Evolutionary conservation across 257 asterid species (phyloP).

Genomic region (Euphrasia confusa): DNA sequence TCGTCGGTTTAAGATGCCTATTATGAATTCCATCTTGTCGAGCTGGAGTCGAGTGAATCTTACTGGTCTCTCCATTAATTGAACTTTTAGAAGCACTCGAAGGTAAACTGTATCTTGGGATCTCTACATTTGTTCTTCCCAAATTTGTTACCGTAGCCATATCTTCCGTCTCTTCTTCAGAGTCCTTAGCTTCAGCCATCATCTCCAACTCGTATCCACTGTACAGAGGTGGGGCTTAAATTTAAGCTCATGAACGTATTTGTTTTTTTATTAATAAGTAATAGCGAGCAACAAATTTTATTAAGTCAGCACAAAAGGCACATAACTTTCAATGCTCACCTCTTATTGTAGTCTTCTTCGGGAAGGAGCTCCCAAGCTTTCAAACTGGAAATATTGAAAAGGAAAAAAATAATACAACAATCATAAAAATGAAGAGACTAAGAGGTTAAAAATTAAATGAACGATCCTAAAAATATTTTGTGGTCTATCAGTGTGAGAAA

Average conservation of each 20-base stretch:
- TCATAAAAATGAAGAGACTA: background rate
- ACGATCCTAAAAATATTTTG: background rate
- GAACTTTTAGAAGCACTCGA: slow-evolving; percentile 31
- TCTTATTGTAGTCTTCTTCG: slow-evolving; percentile 61
- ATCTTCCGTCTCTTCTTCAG: slow-evolving; percentile 78
- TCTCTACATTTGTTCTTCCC: slow-evolving; percentile 34
- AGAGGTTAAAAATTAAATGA: slow-evolving; percentile 8
- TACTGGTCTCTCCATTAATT: slow-evolving; percentile 29
- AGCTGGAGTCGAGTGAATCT: slow-evolving; percentile 25
- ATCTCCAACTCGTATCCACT: slow-evolving; percentile 81
- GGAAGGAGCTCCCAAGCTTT: slow-evolving; percentile 89
- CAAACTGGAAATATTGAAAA: slow-evolving; percentile 44
- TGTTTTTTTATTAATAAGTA: background rate
- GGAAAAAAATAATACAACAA: background rate
- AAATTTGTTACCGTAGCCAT: slow-evolving; percentile 25
- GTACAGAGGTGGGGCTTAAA: slow-evolving; percentile 13
- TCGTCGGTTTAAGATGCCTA: slow-evolving; percentile 29
- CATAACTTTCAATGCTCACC: slow-evolving; percentile 39
- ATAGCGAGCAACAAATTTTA: slow-evolving; percentile 1
- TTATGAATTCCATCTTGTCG: slow-evolving; percentile 25
- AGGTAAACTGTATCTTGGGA: slow-evolving; percentile 28
- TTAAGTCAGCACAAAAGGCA: background rate
- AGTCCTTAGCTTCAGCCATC: slow-evolving; percentile 89
- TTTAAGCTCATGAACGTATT: slow-evolving; percentile 14
- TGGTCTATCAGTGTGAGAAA: slow-evolving; percentile 17